These are phyloP conservation scores for Trichoderma sp. DNA, from an alignment of 2,329 filamentous ascomycete species.

Conservation along the genomic window DNA sequence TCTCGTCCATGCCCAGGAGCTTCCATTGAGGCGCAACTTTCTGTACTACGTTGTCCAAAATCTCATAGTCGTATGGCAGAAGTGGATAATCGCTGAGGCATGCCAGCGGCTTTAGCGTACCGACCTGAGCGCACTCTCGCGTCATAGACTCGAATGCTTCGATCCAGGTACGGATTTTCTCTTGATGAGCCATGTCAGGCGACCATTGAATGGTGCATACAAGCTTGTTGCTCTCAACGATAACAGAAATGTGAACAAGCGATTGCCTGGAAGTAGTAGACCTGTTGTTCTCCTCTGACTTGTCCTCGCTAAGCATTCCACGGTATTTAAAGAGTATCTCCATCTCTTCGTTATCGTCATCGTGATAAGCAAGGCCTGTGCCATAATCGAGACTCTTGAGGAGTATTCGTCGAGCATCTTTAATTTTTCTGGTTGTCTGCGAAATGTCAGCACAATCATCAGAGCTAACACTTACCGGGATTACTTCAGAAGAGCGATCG, in stretches of 20 bases:
- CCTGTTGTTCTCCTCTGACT: neutral
- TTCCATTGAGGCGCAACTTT: neutral
- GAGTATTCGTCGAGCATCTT: neutral
- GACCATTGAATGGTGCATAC: neutral
- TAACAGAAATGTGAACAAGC: neutral
- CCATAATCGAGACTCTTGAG: neutral
- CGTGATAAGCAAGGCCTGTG: neutral
- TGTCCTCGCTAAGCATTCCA: neutral
- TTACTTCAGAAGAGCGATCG: neutral
- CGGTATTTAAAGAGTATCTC: neutral
- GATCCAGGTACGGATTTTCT: neutral
- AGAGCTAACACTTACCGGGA: neutral
- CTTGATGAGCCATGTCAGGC: neutral
- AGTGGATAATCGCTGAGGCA: neutral
- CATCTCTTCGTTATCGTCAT: neutral
- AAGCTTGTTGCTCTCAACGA: neutral
- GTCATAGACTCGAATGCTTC: neutral
- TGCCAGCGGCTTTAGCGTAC: neutral
- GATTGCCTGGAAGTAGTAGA: neutral
- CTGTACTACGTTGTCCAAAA: neutral
- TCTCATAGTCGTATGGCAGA: neutral
- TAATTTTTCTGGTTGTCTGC: neutral
- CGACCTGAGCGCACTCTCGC: neutral
- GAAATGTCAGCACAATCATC: neutral
- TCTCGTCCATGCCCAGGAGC: neutral